Evolutionary conservation across 441 rosid genomes (phyloP).

Genomic region (Sinapis alba): DNA sequence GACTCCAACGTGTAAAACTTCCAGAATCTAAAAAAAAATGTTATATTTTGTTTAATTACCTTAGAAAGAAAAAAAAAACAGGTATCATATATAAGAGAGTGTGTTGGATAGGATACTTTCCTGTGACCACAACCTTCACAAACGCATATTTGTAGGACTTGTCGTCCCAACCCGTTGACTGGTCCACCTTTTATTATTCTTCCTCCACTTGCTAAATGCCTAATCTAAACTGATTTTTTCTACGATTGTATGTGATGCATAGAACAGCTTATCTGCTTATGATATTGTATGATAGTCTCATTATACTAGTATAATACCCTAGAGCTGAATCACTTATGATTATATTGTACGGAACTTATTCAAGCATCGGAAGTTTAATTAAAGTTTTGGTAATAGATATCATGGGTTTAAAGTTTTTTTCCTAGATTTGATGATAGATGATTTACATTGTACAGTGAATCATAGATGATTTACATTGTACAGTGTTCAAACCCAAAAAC

Average conservation of each 20-base stretch:
- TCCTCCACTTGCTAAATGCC: slow-evolving; percentile 6
- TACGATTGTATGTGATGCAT: neutral
- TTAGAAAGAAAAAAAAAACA: neutral
- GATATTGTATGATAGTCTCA: neutral
- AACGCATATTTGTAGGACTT: slow-evolving; percentile 22
- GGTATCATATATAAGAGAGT: neutral
- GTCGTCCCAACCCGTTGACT: slow-evolving; percentile 24
- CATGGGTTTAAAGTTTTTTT: neutral
- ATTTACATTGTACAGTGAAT: neutral
- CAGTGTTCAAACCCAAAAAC: neutral
- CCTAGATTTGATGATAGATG: neutral
- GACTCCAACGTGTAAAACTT: neutral
- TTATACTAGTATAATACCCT: neutral
- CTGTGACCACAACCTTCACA: slow-evolving; percentile 27
- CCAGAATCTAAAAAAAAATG: neutral
- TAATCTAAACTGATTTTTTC: neutral
- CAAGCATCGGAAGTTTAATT: slow-evolving; percentile 9
- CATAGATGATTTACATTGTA: neutral
- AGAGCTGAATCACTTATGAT: neutral
- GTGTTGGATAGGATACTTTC: neutral
- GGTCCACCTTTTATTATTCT: slow-evolving; percentile 22
- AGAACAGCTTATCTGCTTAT: neutral
- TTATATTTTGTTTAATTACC: neutral
- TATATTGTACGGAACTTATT: neutral
- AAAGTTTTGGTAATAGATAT: neutral